Percentiles rank a stretch among this genome's conserved stretches.
Conservation (phyloP, 2,329 filamentous ascomycete species). For the Pseudocercospora vitis region DNA sequence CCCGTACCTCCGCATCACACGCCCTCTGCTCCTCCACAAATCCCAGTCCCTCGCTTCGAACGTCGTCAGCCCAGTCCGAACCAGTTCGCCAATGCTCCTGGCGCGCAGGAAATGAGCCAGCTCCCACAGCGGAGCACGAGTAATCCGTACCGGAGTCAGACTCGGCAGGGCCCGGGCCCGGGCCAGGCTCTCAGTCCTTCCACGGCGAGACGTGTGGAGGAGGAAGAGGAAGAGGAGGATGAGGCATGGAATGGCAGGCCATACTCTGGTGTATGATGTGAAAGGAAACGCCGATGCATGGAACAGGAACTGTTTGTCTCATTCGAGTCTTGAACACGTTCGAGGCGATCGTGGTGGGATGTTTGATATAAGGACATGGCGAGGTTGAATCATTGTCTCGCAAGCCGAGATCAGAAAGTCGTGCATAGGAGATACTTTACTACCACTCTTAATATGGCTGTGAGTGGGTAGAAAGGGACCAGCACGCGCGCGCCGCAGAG, state of each 20-base stretch:
- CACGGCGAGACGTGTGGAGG: slow-evolving; percentile 5
- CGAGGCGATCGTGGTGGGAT: neutral
- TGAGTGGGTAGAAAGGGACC: too few relatives aligned
- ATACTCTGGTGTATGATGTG: slow-evolving; percentile 26
- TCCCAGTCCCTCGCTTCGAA: slow-evolving; percentile 9
- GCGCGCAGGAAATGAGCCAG: slow-evolving; percentile 27
- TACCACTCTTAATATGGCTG: too few relatives aligned
- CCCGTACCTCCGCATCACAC: slow-evolving; percentile 13
- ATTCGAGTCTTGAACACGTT: too few relatives aligned
- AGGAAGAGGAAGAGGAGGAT: slow-evolving; percentile 23
- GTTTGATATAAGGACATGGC: too few relatives aligned
- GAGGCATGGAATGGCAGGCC: slow-evolving; percentile 23
- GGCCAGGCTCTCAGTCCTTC: slow-evolving; percentile 7
- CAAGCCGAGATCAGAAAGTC: too few relatives aligned
- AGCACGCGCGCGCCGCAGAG: too few relatives aligned
- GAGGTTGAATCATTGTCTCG: too few relatives aligned
- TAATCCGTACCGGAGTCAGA: slow-evolving; percentile 28
- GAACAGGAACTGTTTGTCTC: too few relatives aligned
- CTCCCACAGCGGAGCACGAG: slow-evolving; percentile 26
- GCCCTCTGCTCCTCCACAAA: neutral
- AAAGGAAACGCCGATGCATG: neutral
- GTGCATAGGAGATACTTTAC: too few relatives aligned
- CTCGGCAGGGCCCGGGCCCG: too few relatives aligned
- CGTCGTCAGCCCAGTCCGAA: slow-evolving; percentile 11
- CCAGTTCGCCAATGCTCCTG: slow-evolving; percentile 10